Percentiles rank a stretch among this genome's conserved stretches.
These are phyloP conservation scores for Pseudocercospora crystallina DNA, from an alignment of 2,329 filamentous ascomycete genomes.

Conservation along the genomic window DNA sequence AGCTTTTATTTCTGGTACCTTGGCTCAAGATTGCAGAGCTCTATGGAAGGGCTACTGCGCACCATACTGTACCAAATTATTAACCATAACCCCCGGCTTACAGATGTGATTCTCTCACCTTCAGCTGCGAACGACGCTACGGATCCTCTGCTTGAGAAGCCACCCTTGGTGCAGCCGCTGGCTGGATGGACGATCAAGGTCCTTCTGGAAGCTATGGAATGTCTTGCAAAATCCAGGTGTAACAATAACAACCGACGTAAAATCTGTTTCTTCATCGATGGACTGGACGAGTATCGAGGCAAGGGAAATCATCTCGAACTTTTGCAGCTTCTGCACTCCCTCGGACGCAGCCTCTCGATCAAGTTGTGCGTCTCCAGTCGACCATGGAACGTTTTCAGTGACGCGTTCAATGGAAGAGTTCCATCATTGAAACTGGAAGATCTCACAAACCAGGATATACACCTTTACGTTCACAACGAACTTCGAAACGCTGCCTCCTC, in stretches of 20 bases:
- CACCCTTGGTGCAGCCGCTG: background rate
- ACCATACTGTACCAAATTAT: slow-evolving; percentile 16
- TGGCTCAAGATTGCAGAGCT: slow-evolving; percentile 8
- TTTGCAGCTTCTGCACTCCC: background rate
- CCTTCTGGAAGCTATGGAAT: background rate
- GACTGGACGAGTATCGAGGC: slow-evolving; percentile 21
- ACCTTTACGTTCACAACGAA: background rate
- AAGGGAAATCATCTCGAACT: slow-evolving; percentile 12
- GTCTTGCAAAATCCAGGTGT: background rate
- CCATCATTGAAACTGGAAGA: background rate
- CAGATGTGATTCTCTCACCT: background rate
- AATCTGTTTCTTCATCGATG: slow-evolving; percentile 18
- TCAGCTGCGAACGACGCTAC: background rate
- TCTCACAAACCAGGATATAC: background rate
- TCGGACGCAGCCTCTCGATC: background rate
- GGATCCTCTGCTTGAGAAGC: background rate
- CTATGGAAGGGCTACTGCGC: slow-evolving; percentile 10
- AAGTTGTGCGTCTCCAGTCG: slow-evolving; percentile 1
- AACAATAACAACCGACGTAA: too few relatives aligned
- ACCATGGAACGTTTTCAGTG: background rate
- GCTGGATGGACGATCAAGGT: background rate
- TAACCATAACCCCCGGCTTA: background rate
- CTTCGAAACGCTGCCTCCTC: background rate
- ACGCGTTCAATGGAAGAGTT: background rate
- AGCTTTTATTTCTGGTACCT: slow-evolving; percentile 18